phyloP scores from a whole-genome alignment of 2,329 filamentous ascomycete species.

The Claviceps maximensis region DNA sequence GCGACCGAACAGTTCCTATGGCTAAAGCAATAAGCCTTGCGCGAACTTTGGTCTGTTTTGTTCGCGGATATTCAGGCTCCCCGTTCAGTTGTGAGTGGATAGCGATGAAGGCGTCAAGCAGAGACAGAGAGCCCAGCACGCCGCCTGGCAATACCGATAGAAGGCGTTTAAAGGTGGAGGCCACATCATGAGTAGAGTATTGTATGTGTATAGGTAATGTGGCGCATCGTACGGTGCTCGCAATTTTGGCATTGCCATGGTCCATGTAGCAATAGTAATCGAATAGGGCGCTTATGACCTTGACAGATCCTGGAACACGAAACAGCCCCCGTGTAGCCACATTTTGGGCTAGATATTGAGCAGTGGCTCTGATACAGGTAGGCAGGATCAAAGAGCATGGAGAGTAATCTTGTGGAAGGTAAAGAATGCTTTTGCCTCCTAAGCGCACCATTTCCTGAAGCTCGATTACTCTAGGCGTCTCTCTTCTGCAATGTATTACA shows the following conservation, averaged over 20 bases:
- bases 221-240: slow-evolving; percentile 44
- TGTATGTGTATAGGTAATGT: slow-evolving; percentile 48
- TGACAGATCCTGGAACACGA: slow-evolving; percentile 46
- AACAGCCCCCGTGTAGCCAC: slow-evolving; percentile 46
- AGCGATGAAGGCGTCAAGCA: slow-evolving; percentile 50
- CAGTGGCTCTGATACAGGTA: slow-evolving; percentile 52
- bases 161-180: slow-evolving; percentile 54
- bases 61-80: slow-evolving; percentile 36
- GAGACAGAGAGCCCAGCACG: slow-evolving; percentile 46
- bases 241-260: slow-evolving; percentile 34
- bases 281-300: slow-evolving; percentile 44
- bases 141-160: slow-evolving; percentile 50
- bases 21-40: slow-evolving; percentile 53
- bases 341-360: slow-evolving; percentile 49
- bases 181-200: slow-evolving; percentile 49
- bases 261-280: slow-evolving; percentile 46
- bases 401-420: slow-evolving; percentile 45
- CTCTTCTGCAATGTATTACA: slow-evolving; percentile 29
- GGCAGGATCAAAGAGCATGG: slow-evolving; percentile 45
- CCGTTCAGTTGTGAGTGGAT: slow-evolving; percentile 43
- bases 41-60: slow-evolving; percentile 42
- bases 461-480: slow-evolving; percentile 34
- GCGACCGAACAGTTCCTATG: slow-evolving; percentile 44
- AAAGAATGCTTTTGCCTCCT: slow-evolving; percentile 48
- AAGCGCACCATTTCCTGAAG: slow-evolving; percentile 47